Conservation (phyloP, 192 early-diverging fungal genomes). For the Entophlyctis helioformis region DNA sequence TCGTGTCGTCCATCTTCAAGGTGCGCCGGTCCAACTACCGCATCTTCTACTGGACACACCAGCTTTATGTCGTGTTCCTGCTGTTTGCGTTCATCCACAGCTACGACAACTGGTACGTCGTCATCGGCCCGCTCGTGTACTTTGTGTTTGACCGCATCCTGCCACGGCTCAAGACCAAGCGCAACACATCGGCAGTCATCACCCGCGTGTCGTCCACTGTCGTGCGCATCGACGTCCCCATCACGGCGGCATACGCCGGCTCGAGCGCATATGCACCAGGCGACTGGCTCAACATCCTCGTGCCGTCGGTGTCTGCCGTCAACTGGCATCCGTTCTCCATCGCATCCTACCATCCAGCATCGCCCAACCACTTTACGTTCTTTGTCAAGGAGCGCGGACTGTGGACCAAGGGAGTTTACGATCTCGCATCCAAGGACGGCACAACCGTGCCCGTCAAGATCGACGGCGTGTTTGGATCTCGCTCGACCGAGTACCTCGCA, state of each 20-base stretch:
- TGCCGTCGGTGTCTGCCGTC: neutral
- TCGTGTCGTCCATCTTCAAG: slow-evolving; percentile 3
- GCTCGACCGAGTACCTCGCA: neutral
- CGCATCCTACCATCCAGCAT: neutral
- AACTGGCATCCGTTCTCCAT: slow-evolving; percentile 13
- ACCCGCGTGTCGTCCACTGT: neutral
- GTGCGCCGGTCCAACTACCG: slow-evolving; percentile 5
- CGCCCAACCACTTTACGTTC: neutral
- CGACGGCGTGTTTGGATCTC: slow-evolving; percentile 1
- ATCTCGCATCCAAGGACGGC: neutral
- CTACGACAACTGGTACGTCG: neutral
- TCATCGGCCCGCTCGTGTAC: slow-evolving; percentile 7
- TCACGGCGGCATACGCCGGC: neutral
- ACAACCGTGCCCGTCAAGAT: neutral
- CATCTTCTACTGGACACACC: slow-evolving; percentile 9
- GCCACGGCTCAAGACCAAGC: neutral
- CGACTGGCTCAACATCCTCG: slow-evolving; percentile 7
- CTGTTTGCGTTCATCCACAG: neutral
- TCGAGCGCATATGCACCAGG: slow-evolving; percentile 5
- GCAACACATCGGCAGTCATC: neutral
- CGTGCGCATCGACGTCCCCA: slow-evolving; percentile 1
- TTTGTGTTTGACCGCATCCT: slow-evolving; percentile 7
- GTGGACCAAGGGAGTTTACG: too few species aligned
- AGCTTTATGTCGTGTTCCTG: slow-evolving; percentile 9
- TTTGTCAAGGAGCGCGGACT: slow-evolving; percentile 1